Base-by-base conservation (phyloP, 148 eudicot genomes). In the Heliamphora exappendiculata region DNA sequence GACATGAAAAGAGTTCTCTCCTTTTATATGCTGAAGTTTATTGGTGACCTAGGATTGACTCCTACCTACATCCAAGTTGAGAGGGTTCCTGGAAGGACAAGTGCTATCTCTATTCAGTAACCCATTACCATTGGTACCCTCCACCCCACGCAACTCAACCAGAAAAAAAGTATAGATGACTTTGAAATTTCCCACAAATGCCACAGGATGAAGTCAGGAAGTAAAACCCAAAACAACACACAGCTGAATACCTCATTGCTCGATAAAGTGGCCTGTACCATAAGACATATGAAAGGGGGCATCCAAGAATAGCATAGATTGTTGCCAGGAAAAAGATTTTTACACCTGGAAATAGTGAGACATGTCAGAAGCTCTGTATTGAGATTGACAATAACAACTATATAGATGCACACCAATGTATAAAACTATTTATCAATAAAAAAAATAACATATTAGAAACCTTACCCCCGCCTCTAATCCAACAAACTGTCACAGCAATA, bases 261-360 rank as follows among this genome's bases (percentile, higher is more conserved):
- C 89, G 89, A 80, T 95, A 95, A 67, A 95, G 92, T 78, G 99
- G 99, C 76, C 97, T 84, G 78, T 95, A 95, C 99, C 99, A 95
- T 73, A 93, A 71, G 71, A 93, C 82, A 79, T 95, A 95, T 9
- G 98, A 91, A 57, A 93, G 82, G 34, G 99, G 99, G 74, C 82
- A 78, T 60, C 99, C 99, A 53, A 88, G 83, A 68, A 95, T 74
- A 77, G 93, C 93, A 81, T 95, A 95, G 80, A 95, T 95, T 45
- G 78, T 71, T 31, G 99, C 91, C 75, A 95, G 93, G 78, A 95
- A 89, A 83, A 93, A 95, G 24, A 93, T 93, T 73, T 86, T 93
- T 78, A 82, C 97, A 81, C 97, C 99, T 95, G 79, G 54, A 83
- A 70, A 78, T 26, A 73, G 79, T 10, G 50, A 80, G 63, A 4